Evolutionary conservation across 345 rosid species (phyloP), one percentile per base, ranked within the genome.

Genomic region (Citrus reticulata): DNA sequence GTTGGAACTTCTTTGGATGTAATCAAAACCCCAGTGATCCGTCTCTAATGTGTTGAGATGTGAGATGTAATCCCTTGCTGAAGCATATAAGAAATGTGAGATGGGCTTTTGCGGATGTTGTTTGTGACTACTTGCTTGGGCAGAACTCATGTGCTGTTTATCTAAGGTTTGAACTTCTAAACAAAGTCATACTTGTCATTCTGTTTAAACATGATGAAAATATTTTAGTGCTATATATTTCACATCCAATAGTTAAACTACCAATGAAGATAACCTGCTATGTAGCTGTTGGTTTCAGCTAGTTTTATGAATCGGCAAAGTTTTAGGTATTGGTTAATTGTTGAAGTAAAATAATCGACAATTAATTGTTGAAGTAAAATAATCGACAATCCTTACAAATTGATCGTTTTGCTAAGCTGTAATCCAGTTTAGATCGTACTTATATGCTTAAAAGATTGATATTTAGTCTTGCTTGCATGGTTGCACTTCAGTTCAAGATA

Each of bases 31-130:
- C 30, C 30, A 29, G 30, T 29, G 30, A 29, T 29, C 30, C 30
- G 30, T 29, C 30, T 29, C 30, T 29, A 29, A 29, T 29, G 30
- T 29, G 30, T 29, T 29, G 30, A 29, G 30, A 29, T 29, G 30
- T 29, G 30, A 29, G 30, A 29, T 29, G 99, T 35, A 94, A 94
- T 77, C 97, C 98, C 14, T 87, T 96, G 84, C 95, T 94, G 61
- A 94, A 96, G 79, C 90, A 91, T 81, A 92, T 96, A 25, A 87
- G 97, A 79, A 96, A 94, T 59, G 94, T 90, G 77, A 92, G 87
- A 83, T 93, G 97, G 97, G 86, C 83, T 74, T 93, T 89, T 81
- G 91, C 97, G 0, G 98, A 91, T 76, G 79, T 94, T 68, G 81
- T 87, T 74, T 91, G 97, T 37, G 99, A 94, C 77, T 94, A 91